phyloP scores from a whole-genome alignment of 2,329 filamentous ascomycete genomes.

The Parastagonospora avenae region DNA sequence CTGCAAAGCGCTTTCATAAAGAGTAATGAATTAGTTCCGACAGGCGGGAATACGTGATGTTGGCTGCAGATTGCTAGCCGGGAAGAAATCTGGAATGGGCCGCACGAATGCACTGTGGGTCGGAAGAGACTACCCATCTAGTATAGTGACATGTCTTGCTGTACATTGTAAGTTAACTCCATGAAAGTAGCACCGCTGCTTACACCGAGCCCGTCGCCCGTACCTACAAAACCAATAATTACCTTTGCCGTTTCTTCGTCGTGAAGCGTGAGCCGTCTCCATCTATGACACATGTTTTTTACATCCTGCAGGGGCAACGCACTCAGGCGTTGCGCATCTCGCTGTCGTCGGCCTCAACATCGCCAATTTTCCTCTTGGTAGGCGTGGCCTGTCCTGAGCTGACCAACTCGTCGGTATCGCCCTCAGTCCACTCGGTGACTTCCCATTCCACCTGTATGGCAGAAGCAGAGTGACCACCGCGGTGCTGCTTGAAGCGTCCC shows the following conservation, averaged over 20 bases:
- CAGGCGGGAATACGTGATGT: not conserved
- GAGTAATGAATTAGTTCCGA: not conserved
- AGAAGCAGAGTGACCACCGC: conserved; percentile 67
- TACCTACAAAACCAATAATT: not conserved
- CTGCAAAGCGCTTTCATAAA: not conserved
- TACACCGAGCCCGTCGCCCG: conserved; percentile 17
- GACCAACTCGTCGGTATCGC: conserved; percentile 40
- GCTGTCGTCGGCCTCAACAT: conserved; percentile 34
- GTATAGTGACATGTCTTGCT: conserved; percentile 14
- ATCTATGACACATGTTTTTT: conserved; percentile 18
- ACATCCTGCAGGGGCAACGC: not conserved
- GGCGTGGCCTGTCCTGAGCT: conserved; percentile 35
- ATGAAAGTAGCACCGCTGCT: conserved; percentile 16
- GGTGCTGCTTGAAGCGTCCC: conserved; percentile 68
- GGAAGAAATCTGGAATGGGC: not conserved
- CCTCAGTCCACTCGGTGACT: conserved; percentile 68
- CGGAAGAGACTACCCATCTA: not conserved
- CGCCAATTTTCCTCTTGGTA: conserved; percentile 44
- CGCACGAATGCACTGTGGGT: not conserved
- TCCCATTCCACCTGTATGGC: conserved; percentile 79
- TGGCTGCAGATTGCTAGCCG: not conserved
- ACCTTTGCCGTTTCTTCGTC: conserved; percentile 6
- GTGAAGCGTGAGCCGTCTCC: conserved; percentile 33
- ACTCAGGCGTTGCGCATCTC: conserved; percentile 37
- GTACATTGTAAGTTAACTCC: conserved; percentile 11